Base-by-base conservation (phyloP, 2,329 filamentous ascomycete species). In the Sphaerostilbella broomeana region DNA sequence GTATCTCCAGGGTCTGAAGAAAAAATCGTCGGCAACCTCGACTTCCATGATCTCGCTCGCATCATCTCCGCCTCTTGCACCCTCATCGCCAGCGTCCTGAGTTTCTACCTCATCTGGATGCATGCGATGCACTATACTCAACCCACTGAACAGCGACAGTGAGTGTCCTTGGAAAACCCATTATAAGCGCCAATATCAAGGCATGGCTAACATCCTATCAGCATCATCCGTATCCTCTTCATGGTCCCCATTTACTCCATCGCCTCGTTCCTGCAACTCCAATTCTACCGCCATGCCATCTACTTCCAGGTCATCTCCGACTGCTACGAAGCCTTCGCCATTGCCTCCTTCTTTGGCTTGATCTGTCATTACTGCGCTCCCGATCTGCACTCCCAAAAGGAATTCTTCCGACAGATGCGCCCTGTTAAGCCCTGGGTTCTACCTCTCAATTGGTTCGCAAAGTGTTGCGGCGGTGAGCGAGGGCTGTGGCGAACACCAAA, bases 301-400 rank as follows among this genome's bases (percentile, higher is more conserved):
- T 94, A 94, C 65, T 92, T 83, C 58, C 74, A 86, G 54, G 80
- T 92, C 37, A 67, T 90, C 29, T 79, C 84, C 52, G 84, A 92
- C 58, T 90, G 85, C 63, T 94, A 94, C 60, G 87, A 94, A 65
- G 86, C 87, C 9, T 90, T 94, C 53, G 85, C 86, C 42, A 89
- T 94, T 48, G 81, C 84, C 20, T 85, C 84, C 47, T 94, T 94
- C 69, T 94, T 94, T 63, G 79, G 83, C 7, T 69, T 94, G 32
- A 66, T 94, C 54, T 92, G 86, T 58, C 75, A 86, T 55, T 92
- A 92, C 60, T 72, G 87, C 46, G 84, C 82, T 5, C 82, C 84
- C 6, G 79, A 81, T 50, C 64, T 94, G 16, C 86, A 89, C 59
- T 72, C 78, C 18, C 87, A 94, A 59, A 94, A 94, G 58, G 73